Conservation (phyloP, 306 rosid genomes). For the apple (Malus domestica) region DNA sequence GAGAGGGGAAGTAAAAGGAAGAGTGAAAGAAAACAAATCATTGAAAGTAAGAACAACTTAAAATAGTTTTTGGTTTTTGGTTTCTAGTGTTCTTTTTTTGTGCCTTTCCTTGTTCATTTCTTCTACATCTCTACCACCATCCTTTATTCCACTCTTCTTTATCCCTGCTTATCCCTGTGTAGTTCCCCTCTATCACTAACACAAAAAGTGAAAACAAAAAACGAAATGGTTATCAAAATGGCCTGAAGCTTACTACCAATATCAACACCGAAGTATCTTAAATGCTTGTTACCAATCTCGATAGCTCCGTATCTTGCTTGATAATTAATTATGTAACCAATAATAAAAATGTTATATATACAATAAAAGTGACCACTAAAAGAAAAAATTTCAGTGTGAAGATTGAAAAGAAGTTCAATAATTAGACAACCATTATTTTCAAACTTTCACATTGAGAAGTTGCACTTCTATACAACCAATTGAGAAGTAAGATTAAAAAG, state of each 20-base stretch:
- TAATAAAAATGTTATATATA: background rate
- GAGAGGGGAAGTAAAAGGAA: too few relatives aligned
- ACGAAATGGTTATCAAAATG: too few relatives aligned
- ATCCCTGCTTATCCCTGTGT: too few relatives aligned
- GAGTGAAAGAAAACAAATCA: too few relatives aligned
- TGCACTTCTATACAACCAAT: background rate
- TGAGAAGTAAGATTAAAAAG: background rate
- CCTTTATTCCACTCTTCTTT: too few relatives aligned
- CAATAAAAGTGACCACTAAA: background rate
- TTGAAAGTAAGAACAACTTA: too few relatives aligned
- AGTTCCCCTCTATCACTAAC: too few relatives aligned
- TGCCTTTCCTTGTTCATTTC: too few relatives aligned
- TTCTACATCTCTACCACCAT: too few relatives aligned
- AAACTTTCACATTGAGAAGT: background rate
- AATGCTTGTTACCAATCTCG: background rate
- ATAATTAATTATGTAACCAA: background rate
- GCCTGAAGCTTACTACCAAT: background rate
- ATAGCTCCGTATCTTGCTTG: background rate
- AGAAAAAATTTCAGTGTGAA: background rate
- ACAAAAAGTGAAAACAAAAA: too few relatives aligned
- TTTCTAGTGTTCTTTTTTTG: too few relatives aligned
- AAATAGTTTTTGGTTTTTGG: too few relatives aligned
- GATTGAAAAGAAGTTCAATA: background rate
- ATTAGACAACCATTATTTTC: background rate
- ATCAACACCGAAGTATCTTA: background rate